phyloP scores from a whole-genome alignment of 2,329 filamentous ascomycete genomes.

The Cercospora nicotianae region DNA sequence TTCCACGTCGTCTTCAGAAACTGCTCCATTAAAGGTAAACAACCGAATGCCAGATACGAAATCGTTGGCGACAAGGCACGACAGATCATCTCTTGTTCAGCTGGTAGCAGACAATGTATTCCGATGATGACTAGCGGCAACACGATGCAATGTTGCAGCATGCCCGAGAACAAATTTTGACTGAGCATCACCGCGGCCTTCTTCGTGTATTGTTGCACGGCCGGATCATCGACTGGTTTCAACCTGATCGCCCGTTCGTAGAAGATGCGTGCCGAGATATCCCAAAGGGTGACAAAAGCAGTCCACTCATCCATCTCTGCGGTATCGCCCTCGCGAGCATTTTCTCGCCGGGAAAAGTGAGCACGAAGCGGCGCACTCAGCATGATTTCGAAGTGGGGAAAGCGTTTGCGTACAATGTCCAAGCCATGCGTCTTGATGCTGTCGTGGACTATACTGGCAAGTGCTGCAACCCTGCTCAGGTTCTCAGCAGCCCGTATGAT shows the following conservation, averaged over 20 bases:
- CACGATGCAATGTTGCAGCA: constrained; percentile 23
- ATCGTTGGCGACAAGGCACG: constrained; percentile 18
- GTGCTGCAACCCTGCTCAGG: constrained; percentile 15
- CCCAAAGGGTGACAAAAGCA: constrained; percentile 10
- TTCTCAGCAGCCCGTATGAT: constrained; percentile 5
- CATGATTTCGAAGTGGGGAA: not conserved
- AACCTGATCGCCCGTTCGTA: constrained; percentile 15
- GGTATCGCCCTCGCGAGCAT: not conserved
- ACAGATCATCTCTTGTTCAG: constrained; percentile 13
- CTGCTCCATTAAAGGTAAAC: constrained; percentile 19
- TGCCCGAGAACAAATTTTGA: constrained; percentile 7
- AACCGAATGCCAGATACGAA: constrained; percentile 20
- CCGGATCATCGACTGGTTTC: constrained; percentile 8
- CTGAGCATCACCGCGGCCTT: constrained; percentile 9
- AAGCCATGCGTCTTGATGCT: not conserved
- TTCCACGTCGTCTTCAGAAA: constrained; percentile 20
- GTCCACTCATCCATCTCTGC: constrained; percentile 9
- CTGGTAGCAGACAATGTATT: constrained; percentile 14
- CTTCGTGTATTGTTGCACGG: constrained; percentile 15
- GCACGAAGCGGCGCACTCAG: constrained; percentile 7
- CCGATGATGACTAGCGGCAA: constrained; percentile 22
- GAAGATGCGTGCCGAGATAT: constrained; percentile 16
- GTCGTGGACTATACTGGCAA: constrained; percentile 13
- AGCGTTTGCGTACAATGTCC: not conserved
- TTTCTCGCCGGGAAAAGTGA: not conserved